Evolutionary conservation across 768 basidiomycete species (phyloP), one percentile per base, ranked within the genome.

Genomic region (Phylloporus rhodoxanthus): DNA sequence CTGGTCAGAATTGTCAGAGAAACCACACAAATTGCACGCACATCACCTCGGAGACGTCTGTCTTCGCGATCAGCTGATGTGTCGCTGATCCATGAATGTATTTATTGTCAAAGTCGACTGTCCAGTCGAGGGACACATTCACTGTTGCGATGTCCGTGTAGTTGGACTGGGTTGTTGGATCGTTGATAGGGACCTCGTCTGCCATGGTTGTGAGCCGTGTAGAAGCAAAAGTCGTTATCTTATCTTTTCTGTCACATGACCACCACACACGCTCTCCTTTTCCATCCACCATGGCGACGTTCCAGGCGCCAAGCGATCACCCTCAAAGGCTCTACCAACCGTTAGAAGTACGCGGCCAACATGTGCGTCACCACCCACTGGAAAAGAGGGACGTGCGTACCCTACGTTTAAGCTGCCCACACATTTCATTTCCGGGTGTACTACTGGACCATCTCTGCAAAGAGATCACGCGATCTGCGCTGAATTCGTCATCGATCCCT

Each of bases 341-440:
- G 95, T 98, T 49, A 95, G 78, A 97, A 97, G 73, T 98, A 93
- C 69, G 88, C 91, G n/a, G 91, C 92, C 57, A 96, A 96, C 74
- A 93, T 87, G 92, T 93, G 61, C 56, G 88, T 40, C 38, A 9
- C n/a, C n/a, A n/a, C n/a, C n/a, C n/a, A n/a, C n/a, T n/a, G n/a
- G n/a, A n/a, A n/a, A n/a, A n/a, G n/a, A n/a, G n/a, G n/a, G n/a
- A n/a, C n/a, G n/a, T n/a, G n/a, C n/a, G n/a, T n/a, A n/a, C n/a
- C n/a, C n/a, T n/a, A n/a, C n/a, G n/a, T n/a, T n/a, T n/a, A n/a
- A n/a, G n/a, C n/a, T n/a, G n/a, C n/a, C n/a, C n/a, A n/a, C n/a
- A n/a, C n/a, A n/a, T n/a, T n/a, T n/a, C n/a, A n/a, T n/a, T n/a
- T n/a, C n/a, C n/a, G n/a, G n/a, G n/a, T n/a, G n/a, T n/a, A n/a